These are phyloP conservation scores for Boechera stricta DNA, from an alignment of 345 rosid genomes.

Conservation along the genomic window DNA sequence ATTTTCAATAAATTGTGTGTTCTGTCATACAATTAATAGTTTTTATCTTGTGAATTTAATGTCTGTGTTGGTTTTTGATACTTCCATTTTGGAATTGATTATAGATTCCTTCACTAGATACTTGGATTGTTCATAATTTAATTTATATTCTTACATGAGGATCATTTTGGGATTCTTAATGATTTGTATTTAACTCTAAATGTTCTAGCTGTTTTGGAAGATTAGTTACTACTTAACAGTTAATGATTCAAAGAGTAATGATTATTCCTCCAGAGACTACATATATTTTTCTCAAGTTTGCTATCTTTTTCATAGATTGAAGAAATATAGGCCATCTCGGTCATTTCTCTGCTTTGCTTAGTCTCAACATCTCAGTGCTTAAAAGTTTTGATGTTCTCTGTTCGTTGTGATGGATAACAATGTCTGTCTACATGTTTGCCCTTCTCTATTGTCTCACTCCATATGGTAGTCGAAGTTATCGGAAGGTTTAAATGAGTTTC, in stretches of 20 bases:
- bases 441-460: not conserved
- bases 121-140: not conserved
- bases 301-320: not conserved
- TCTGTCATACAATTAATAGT: not conserved
- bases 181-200: not conserved
- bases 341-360: not conserved
- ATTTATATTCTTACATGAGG: not conserved
- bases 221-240: not conserved
- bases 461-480: not conserved
- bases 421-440: not conserved
- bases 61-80: not conserved
- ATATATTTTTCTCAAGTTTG: not conserved
- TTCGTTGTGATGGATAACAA: not conserved
- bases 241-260: not conserved
- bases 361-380: not conserved
- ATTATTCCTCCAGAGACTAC: not conserved
- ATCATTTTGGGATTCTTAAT: conserved; percentile 2
- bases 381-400: not conserved
- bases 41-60: conserved; percentile 15
- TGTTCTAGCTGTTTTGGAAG: not conserved
- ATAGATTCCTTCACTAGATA: not conserved
- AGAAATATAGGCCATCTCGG: not conserved
- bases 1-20: not conserved
- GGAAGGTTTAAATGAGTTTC: not conserved
- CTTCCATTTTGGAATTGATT: conserved; percentile 20